Evolutionary conservation across 2,329 filamentous ascomycete genomes (phyloP).

Genomic region (Paraphaeosphaeria minitans): DNA sequence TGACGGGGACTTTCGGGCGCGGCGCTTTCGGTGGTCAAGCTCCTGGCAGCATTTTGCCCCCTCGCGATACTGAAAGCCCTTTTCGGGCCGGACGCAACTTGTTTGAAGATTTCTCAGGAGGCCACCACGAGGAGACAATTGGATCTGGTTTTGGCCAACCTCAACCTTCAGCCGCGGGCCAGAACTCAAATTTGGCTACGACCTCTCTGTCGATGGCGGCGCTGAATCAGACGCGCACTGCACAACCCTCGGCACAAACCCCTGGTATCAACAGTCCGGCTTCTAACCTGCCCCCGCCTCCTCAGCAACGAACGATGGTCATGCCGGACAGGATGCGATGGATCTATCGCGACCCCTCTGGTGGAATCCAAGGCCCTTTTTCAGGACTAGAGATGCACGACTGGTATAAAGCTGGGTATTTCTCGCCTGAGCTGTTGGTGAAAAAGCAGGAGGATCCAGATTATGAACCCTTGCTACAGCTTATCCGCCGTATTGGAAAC

Average conservation of each 20-base stretch:
- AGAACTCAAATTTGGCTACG: conserved; percentile 31
- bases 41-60: conserved; percentile 30
- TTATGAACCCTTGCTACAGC: conserved; percentile 91
- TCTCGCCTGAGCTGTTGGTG: conserved; percentile 90
- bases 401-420: conserved; percentile 99
- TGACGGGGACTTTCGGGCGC: conserved; percentile 71
- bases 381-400: conserved; percentile 99
- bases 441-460: conserved; percentile 93
- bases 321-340: conserved; percentile 99
- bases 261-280: conserved; percentile 55
- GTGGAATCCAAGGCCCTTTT: conserved; percentile 90
- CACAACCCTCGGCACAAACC: conserved; percentile 39
- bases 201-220: conserved; percentile 40
- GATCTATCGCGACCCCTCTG: conserved; percentile 96
- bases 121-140: conserved; percentile 34
- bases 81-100: conserved; percentile 45
- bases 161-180: conserved; percentile 23
- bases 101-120: conserved; percentile 47
- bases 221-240: conserved; percentile 40
- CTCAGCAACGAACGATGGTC: conserved; percentile 87
- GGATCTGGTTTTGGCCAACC: conserved; percentile 31
- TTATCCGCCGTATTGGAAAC: conserved; percentile 95
- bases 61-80: conserved; percentile 49
- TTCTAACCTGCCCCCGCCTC: conserved; percentile 69
- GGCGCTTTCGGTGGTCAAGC: conserved; percentile 56